Conservation (phyloP, 306 rosid genomes). For the Rubus parviflorus region DNA sequence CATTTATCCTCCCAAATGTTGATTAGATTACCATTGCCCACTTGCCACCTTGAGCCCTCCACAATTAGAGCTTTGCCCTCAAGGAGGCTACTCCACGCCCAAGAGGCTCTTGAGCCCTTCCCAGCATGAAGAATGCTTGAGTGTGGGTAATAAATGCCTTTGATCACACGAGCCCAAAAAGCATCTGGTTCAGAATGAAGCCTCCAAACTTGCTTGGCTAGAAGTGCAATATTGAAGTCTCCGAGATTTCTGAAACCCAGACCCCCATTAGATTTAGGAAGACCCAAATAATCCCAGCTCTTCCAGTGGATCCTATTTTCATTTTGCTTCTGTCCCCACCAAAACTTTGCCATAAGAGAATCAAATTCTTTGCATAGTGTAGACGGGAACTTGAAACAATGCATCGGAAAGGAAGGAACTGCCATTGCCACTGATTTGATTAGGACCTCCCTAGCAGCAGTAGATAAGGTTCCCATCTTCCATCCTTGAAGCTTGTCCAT, state of each 20-base stretch:
- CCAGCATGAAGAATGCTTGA: not conserved
- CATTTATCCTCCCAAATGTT: not conserved
- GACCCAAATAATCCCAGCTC: not conserved
- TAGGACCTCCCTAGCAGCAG: not conserved
- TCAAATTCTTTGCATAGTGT: not conserved
- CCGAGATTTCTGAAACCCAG: not conserved
- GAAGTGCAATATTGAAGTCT: not conserved
- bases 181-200: not conserved
- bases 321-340: not conserved
- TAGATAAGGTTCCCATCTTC: not conserved
- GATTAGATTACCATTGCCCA: not conserved
- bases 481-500: not conserved
- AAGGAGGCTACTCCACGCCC: not conserved
- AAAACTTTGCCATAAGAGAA: accelerated
- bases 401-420: not conserved
- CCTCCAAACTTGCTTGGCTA: not conserved
- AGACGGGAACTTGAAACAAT: not conserved
- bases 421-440: not conserved
- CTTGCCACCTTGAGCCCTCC: not conserved
- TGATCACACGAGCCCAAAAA: not conserved
- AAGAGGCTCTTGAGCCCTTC: not conserved
- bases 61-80: not conserved
- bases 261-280: not conserved
- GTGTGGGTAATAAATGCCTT: not conserved
- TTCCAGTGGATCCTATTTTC: not conserved